Base-by-base conservation (phyloP, 2,329 filamentous ascomycete species). In the Shiraia sp. region DNA sequence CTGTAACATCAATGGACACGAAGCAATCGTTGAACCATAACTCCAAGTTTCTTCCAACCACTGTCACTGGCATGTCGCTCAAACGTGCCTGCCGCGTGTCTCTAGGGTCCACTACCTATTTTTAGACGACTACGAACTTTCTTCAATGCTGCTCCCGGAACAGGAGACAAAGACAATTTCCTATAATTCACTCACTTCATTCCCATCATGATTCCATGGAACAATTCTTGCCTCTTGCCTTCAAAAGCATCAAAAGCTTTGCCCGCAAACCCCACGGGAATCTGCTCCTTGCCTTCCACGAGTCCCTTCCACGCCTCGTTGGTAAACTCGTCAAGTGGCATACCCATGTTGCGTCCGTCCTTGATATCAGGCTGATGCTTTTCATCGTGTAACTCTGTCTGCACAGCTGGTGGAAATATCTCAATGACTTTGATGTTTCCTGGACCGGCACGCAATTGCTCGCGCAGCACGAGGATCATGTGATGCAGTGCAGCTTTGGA, bases 401-500 rank as follows among this genome's bases (percentile, higher is more conserved):
- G 78, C 25, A 81, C 78, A 1, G 77, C 75, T 0, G 78, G 79
- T 3, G 79, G 78, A 40, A 75, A 77, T 8, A 81, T 68, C 57
- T 81, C 79, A 26, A 80, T 65, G n/a, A 81, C 71, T 45, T 78
- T 77, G 53, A 80, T 68, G 32, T 76, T 72, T 4, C 70, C 71
- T 0, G 67, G 61, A 1, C 68, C 70, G 4, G 71, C 70, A 31
- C 70, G 70, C 24, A 82, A 50, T 55, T 81, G 78, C 45, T 76
- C 71, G 1, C 79, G 72, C 24, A 81, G 65, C 5, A 68, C 70
- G 4, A 81, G 66, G 15, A 80, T 70, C 61, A 76, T 78, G 47
- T 78, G 75, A 49, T 81, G 78, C 33, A 81, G 57, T 0, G 78
- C 79, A 0, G 79, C 79, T 59, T 81, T 81, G 26, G 73, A 72